Base-by-base conservation (phyloP, 1,284 basidiomycete genomes). In the Naganishia sp. region DNA sequence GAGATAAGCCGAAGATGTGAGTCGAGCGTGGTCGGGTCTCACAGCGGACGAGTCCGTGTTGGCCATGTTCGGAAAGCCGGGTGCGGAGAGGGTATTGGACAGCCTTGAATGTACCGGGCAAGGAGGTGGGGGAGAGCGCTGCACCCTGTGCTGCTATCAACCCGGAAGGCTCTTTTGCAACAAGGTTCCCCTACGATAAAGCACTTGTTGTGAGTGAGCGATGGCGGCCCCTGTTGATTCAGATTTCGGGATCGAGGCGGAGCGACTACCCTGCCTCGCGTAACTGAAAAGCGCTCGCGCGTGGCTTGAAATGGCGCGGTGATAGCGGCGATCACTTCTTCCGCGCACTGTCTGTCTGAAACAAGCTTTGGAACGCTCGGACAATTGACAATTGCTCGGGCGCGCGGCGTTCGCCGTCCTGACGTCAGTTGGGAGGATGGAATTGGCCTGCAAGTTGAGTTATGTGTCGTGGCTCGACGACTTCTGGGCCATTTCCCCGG, bases 1-100 rank as follows among this genome's bases (percentile, higher is more conserved):
- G 9, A 66, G 49, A 35, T 66, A 66, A 31, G 64, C 64, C 10
- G 64, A 66, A 17, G 64, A 66, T 49, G 64, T 66, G 1, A 66
- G 50, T 21, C 64, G 55, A 32, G 56, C 49, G 53, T 66, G 64
- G 35, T 50, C 56, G 3, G 64, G 64, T 46, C 64, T 35, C 45
- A 47, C 58, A 6, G 58, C 47, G 6, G 58, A 49, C 23, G 56
- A 58, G 47, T 58, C 17, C 45, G 56, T 47, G 46, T 61, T 25
- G 31, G 58, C 58, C 58, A 61, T 61, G n/a, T 13, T 42, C 52
- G 52, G 52, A 54, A 54, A 39, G 17, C n/a, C 32, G 52, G 35
- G 28, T 39, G 13, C 13, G 10, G 35, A 39, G 13, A 6, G 10
- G 35, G 10, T 39, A 13, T 28, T 43, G 39, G 5, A 46, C 21